Percentiles rank a stretch among this genome's conserved stretches.
Conservation (phyloP, 2,329 filamentous ascomycete genomes). For the Akanthomyces muscarius region DNA sequence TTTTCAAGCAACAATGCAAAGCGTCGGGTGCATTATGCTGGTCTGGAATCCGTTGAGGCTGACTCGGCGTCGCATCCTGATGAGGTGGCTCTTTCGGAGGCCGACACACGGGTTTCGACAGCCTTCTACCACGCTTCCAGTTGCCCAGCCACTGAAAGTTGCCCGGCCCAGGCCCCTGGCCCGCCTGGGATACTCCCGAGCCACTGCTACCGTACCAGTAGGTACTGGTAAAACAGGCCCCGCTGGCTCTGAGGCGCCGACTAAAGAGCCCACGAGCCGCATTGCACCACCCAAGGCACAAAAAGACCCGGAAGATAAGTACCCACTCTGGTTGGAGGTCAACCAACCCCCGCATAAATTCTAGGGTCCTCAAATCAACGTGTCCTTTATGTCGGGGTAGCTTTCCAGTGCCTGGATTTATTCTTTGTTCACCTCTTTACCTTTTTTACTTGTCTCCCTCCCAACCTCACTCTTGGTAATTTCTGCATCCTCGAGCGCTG, state of each 20-base stretch:
- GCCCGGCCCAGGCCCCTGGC: too few species aligned
- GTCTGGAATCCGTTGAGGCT: neutral
- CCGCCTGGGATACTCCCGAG: neutral
- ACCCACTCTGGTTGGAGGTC: conserved; percentile 9
- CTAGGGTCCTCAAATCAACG: conserved; percentile 18
- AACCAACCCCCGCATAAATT: conserved; percentile 15
- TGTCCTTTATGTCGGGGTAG: conserved; percentile 16
- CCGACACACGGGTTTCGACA: neutral
- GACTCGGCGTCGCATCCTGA: neutral
- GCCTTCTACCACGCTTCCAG: neutral
- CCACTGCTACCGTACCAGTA: neutral
- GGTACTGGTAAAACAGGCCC: neutral
- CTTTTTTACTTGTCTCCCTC: neutral
- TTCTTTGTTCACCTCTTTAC: neutral
- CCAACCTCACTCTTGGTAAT: conserved; percentile 10
- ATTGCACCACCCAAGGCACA: neutral
- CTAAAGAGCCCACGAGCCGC: neutral
- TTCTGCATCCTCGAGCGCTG: conserved; percentile 9
- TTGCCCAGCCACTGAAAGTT: neutral
- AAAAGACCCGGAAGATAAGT: neutral
- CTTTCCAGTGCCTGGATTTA: conserved; percentile 7
- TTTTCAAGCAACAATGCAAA: too few species aligned
- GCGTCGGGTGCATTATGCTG: neutral
- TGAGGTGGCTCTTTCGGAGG: neutral
- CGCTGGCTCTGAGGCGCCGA: neutral